These are phyloP conservation scores for Marasmius sp. DNA, from an alignment of 1,284 basidiomycete genomes.

Conservation along the genomic window DNA sequence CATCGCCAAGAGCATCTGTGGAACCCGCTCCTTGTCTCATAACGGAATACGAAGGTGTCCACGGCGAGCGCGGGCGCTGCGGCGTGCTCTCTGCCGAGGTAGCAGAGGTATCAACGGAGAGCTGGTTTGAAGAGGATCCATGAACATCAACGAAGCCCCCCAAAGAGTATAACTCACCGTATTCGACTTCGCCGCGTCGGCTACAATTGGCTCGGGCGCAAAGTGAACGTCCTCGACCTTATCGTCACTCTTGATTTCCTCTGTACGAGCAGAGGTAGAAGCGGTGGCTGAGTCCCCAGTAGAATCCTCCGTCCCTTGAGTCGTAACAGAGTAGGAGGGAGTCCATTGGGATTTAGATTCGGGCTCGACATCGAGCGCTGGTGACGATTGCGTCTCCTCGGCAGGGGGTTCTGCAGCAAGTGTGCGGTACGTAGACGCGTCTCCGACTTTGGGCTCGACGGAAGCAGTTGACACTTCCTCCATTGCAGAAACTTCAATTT, in stretches of 20 bases:
- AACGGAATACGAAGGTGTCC: constrained; percentile 27
- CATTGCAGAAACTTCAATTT: too few relatives aligned
- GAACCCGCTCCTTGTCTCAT: constrained; percentile 16
- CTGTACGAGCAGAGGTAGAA: too few relatives aligned
- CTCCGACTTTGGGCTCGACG: too few relatives aligned
- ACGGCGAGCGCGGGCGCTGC: constrained; percentile 20
- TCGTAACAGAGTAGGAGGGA: too few relatives aligned
- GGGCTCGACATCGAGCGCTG: neutral
- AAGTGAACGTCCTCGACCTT: too few relatives aligned
- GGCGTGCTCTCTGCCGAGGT: neutral
- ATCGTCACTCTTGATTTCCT: too few relatives aligned
- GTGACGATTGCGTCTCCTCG: neutral
- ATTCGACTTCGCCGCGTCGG: neutral
- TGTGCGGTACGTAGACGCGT: too few relatives aligned
- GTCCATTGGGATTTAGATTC: neutral
- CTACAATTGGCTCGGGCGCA: neutral
- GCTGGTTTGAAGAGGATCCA: neutral
- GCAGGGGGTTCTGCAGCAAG: neutral
- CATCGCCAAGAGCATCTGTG: neutral
- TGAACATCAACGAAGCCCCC: too few relatives aligned
- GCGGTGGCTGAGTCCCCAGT: too few relatives aligned
- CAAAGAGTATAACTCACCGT: neutral
- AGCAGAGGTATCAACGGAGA: constrained; percentile 4
- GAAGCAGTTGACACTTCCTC: too few relatives aligned
- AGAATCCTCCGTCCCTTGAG: too few relatives aligned